phyloP scores from a whole-genome alignment of 2,329 filamentous ascomycete species.

The Colletotrichum eleusines region DNA sequence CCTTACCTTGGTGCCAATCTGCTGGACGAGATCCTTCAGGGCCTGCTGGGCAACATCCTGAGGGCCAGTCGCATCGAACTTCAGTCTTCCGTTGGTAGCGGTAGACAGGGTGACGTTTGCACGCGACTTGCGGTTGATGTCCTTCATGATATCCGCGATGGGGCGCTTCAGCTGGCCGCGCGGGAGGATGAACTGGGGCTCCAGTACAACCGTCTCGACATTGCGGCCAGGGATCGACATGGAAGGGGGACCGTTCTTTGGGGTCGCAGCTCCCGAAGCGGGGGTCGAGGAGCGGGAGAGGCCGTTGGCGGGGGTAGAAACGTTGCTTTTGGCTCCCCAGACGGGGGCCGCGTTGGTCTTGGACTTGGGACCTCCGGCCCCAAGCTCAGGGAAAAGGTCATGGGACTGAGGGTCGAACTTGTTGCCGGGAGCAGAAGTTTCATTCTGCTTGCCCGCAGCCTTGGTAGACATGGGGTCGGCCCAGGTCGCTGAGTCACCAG shows the following conservation, averaged over 20 bases:
- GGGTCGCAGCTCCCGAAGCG: slow-evolving; percentile 68
- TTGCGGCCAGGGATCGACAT: slow-evolving; percentile 87
- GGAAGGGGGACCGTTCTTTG: slow-evolving; percentile 60
- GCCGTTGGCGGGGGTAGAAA: slow-evolving; percentile 64
- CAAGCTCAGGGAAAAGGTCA: slow-evolving; percentile 94
- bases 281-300: slow-evolving; percentile 73
- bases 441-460: slow-evolving; percentile 77
- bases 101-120: slow-evolving; percentile 84
- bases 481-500: slow-evolving; percentile 59
- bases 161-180: slow-evolving; percentile 85
- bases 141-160: slow-evolving; percentile 85
- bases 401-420: slow-evolving; percentile 86
- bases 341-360: slow-evolving; percentile 78
- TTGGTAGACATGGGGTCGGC: slow-evolving; percentile 68
- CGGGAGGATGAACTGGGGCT: slow-evolving; percentile 81
- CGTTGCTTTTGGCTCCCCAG: slow-evolving; percentile 81
- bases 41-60: slow-evolving; percentile 88
- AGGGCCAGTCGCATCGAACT: slow-evolving; percentile 88
- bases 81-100: slow-evolving; percentile 77
- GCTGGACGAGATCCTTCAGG: slow-evolving; percentile 87
- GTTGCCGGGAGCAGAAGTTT: slow-evolving; percentile 56
- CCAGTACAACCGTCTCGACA: slow-evolving; percentile 80
- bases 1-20: slow-evolving; percentile 86
- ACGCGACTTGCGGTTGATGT: slow-evolving; percentile 92
- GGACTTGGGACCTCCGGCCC: slow-evolving; percentile 66